Percentiles rank a stretch among this genome's conserved stretches.
Conservation (phyloP, 2,329 filamentous ascomycete species). For the Penicillium sp. region DNA sequence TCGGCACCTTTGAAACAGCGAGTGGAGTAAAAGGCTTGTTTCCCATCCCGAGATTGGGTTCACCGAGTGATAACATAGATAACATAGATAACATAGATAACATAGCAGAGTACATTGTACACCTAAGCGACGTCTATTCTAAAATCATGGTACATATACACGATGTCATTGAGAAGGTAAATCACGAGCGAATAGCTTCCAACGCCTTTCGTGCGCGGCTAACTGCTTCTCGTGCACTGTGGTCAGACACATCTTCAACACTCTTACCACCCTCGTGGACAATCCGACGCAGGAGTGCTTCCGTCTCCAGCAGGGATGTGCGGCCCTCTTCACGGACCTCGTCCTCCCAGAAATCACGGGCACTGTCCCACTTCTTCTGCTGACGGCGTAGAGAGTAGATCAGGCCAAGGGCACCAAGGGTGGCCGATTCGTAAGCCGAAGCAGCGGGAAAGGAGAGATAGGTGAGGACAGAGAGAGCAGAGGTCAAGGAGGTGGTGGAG, state of each 20-base stretch:
- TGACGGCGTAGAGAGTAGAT: conserved; percentile 55
- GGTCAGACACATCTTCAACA: conserved; percentile 36
- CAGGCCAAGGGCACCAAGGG: conserved; percentile 55
- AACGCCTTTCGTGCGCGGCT: conserved; percentile 46
- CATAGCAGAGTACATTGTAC: conserved; percentile 19
- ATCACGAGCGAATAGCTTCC: conserved; percentile 29
- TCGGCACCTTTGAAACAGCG: background rate
- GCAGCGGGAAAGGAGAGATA: conserved; percentile 52
- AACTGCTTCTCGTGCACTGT: conserved; percentile 44
- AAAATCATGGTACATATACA: conserved; percentile 20
- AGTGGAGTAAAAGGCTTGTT: background rate
- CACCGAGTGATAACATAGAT: conserved; percentile 5
- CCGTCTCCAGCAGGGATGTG: conserved; percentile 51
- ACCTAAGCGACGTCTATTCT: conserved; percentile 14
- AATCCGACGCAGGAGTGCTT: conserved; percentile 47
- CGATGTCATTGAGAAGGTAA: conserved; percentile 1
- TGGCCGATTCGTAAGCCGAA: conserved; percentile 55
- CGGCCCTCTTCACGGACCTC: conserved; percentile 56
- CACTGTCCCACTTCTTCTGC: conserved; percentile 56
- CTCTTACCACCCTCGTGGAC: conserved; percentile 44
- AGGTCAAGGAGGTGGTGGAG: conserved; percentile 63
- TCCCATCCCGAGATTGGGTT: background rate
- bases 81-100: conserved; percentile 16
- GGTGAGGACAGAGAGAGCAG: conserved; percentile 53
- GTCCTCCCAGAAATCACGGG: conserved; percentile 49